Evolutionary conservation across 495 filamentous ascomycete genomes (phyloP).

Genomic region (Daldinia concentrica): DNA sequence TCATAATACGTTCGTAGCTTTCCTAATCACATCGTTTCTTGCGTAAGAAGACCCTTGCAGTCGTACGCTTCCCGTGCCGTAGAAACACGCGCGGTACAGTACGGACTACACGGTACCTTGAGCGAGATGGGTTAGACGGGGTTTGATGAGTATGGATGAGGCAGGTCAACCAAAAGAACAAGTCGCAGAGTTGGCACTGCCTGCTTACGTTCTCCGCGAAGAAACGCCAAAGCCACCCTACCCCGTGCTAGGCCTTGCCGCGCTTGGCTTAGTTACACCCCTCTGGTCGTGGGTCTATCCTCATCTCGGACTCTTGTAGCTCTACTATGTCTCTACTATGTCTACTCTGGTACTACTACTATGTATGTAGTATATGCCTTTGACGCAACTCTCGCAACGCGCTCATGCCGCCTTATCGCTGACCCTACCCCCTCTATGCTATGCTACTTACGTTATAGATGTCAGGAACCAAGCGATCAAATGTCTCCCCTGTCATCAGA

Average conservation of each 20-base stretch:
- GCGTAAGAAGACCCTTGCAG: constrained; percentile 40
- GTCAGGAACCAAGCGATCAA: constrained; percentile 39
- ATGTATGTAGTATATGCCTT: constrained; percentile 35
- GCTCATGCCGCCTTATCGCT: constrained; percentile 31
- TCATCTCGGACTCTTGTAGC: constrained; percentile 22
- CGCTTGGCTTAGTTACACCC: constrained; percentile 38
- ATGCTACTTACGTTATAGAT: constrained; percentile 27
- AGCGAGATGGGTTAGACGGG: constrained; percentile 14
- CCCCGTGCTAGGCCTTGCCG: constrained; percentile 34
- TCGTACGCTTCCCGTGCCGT: constrained; percentile 30
- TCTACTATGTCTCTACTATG: too few relatives aligned
- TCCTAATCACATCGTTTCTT: constrained; percentile 16
- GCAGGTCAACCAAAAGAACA: constrained; percentile 37
- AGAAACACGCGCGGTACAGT: constrained; percentile 29
- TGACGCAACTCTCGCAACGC: constrained; percentile 31
- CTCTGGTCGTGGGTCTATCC: constrained; percentile 24
- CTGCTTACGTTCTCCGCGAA: constrained; percentile 37
- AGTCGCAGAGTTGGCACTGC: constrained; percentile 41
- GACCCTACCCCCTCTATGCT: constrained; percentile 10
- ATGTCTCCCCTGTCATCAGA: constrained; percentile 37
- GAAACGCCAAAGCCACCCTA: constrained; percentile 41
- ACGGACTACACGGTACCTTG: constrained; percentile 22
- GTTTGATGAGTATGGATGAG: constrained; percentile 31
- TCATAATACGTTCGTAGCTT: constrained; percentile 24
- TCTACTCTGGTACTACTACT: too few relatives aligned